These are phyloP conservation scores for Bolboschoenus planiculmis DNA, from an alignment of 176 grass and related monocot species.

Conservation along the genomic window DNA sequence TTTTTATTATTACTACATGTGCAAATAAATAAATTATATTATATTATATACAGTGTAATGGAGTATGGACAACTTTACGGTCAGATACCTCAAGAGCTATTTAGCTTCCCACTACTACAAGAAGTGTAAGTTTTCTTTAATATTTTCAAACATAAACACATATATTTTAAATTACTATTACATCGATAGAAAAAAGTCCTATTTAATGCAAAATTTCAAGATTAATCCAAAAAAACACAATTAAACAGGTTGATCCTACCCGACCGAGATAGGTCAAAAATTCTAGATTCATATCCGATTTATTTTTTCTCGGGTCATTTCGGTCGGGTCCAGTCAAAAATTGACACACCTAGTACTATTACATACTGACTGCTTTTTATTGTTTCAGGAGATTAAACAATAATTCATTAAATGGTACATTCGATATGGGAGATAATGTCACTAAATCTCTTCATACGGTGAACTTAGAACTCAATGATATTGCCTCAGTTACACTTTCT, in stretches of 20 bases:
- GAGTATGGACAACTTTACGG: slow-evolving; percentile 48
- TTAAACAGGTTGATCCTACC: too few relatives aligned
- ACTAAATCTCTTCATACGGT: slow-evolving; percentile 19
- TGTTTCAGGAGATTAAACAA: slow-evolving; percentile 51
- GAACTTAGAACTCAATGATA: slow-evolving; percentile 43
- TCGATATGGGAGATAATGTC: slow-evolving; percentile 52
- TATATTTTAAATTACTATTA: too few relatives aligned
- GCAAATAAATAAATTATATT: neutral
- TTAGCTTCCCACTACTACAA: slow-evolving; percentile 38
- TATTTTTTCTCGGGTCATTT: too few relatives aligned
- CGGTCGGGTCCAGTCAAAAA: too few relatives aligned
- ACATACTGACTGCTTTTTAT: slow-evolving; percentile 8
- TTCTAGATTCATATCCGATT: too few relatives aligned
- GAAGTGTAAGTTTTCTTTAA: slow-evolving; percentile 50
- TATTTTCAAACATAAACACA: neutral
- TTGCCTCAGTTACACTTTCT: slow-evolving; percentile 32
- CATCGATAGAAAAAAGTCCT: too few relatives aligned
- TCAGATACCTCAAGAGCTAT: slow-evolving; percentile 44
- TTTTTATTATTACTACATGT: neutral
- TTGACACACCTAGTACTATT: too few relatives aligned
- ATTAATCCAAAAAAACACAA: slow-evolving; percentile 1
- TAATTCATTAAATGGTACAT: slow-evolving; percentile 61
- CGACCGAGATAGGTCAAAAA: too few relatives aligned
- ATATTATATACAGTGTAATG: slow-evolving; percentile 37
- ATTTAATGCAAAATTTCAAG: neutral